Evolutionary conservation across 108 stramenopile genomes (phyloP), one percentile per base, ranked within the genome.

Genomic region (Skeletonema costatum): DNA sequence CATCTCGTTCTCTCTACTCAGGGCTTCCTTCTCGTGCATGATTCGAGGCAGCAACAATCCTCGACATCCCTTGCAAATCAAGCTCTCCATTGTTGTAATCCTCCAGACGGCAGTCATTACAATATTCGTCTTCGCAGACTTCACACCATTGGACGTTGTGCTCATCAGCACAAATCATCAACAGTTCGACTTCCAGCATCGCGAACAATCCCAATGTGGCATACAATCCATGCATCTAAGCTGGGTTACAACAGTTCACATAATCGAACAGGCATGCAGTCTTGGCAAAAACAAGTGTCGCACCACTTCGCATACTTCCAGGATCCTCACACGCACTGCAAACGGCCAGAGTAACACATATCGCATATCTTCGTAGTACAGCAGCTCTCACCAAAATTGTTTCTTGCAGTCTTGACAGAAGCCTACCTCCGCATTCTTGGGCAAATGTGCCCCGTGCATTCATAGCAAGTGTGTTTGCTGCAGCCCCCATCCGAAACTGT

Each of bases 391-490:
- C 64, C n/a, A 64, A 56, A 53, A 53, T n/a, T 25, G 19, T 25
- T 58, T 32, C 21, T 4, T 35, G 67, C 75, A 75, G 2, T 60
- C 33, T 16, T 60, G 25, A 17, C 75, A 75, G 11, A 14, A 17
- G 17, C 50, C 10, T 30, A 7, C 4, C 13, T 69, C 66, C n/a
- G 30, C 62, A 64, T 0, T 38, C 42, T 5, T 33, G 19, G 32
- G n/a, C 75, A 75, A 32, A 61, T 21, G 6, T 75, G 67, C 7
- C 17, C 60, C 5, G 6, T 36, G 30, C 75, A 75, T 30, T 19
- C 31, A 32, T 75, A 75, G 68, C 75, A 75, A 10, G 68, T 70
- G 30, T 13, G 51, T n/a, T 14, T n/a, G 19, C 32, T 75, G 75
- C 25, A 69, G 30, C 11, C 75, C 70, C 56, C 60, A 75, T 1